These are phyloP conservation scores for Gnaphalium uliginosum DNA, from an alignment of 129 eudicot genomes.

Conservation along the genomic window DNA sequence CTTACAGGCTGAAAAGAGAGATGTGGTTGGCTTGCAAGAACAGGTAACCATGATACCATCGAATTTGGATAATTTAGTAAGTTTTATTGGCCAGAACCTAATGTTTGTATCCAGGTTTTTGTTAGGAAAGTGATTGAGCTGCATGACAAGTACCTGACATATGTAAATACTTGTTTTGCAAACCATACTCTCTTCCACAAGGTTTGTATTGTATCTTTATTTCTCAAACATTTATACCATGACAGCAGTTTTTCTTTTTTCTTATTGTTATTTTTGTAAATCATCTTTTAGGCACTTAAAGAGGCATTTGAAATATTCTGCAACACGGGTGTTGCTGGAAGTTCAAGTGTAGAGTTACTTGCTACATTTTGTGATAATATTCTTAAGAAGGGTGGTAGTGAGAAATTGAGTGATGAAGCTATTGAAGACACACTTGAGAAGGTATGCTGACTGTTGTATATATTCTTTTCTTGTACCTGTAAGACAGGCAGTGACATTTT, in stretches of 20 bases:
- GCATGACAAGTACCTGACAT: conserved; percentile 85
- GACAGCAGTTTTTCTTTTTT: neutral
- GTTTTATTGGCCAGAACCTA: conserved; percentile 12
- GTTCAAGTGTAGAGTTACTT: conserved; percentile 84
- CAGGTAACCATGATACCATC: conserved; percentile 51
- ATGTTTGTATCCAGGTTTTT: conserved; percentile 50
- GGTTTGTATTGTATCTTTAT: conserved; percentile 43
- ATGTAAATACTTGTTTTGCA: conserved; percentile 74
- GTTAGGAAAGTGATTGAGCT: conserved; percentile 89
- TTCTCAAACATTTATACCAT: neutral
- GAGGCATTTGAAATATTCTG: conserved; percentile 94
- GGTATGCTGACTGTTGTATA: conserved; percentile 41
- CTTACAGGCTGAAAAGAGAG: conserved; percentile 82
- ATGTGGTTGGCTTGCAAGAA: conserved; percentile 84
- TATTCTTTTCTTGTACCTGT: neutral
- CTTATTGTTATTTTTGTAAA: neutral
- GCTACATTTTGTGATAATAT: conserved; percentile 92
- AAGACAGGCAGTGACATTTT: conserved; percentile 1
- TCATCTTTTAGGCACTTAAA: conserved; percentile 67
- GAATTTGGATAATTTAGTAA: neutral
- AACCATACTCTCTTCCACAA: conserved; percentile 93
- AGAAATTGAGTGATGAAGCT: conserved; percentile 91
- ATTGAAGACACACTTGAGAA: conserved; percentile 89
- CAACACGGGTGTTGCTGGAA: conserved; percentile 95
- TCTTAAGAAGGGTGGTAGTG: conserved; percentile 92